Percentiles rank a stretch among this genome's conserved stretches.
These are phyloP conservation scores for Silene vulgaris DNA, from an alignment of 179 eudicot species.

Conservation along the genomic window DNA sequence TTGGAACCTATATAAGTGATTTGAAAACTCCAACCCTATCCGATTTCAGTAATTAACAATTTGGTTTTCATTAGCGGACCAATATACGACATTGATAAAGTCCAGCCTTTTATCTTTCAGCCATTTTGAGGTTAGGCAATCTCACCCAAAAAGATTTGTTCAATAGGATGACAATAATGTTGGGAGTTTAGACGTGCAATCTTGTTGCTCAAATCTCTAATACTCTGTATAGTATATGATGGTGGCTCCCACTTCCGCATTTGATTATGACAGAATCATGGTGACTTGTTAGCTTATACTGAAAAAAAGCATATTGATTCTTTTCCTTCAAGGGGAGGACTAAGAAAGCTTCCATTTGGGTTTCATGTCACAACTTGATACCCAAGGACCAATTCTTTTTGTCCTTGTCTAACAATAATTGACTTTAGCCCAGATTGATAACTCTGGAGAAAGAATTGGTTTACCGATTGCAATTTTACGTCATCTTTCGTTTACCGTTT, in stretches of 20 bases:
- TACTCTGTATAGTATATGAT: constrained; percentile 1
- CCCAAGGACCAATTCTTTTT: constrained; percentile 23
- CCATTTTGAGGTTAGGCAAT: not conserved
- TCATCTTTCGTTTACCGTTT: not conserved
- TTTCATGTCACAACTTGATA: too few relatives aligned
- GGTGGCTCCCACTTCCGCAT: not conserved
- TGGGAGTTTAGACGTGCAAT: constrained; percentile 19
- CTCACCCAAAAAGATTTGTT: constrained; percentile 9
- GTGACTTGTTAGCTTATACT: not conserved
- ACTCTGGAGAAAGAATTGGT: not conserved
- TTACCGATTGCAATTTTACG: not conserved
- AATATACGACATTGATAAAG: too few relatives aligned
- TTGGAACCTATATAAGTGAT: not conserved
- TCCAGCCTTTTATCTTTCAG: not conserved
- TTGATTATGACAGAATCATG: constrained; percentile 15
- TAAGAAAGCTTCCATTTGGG: constrained; percentile 1
- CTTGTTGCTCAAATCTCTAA: constrained; percentile 7
- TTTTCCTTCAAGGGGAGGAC: constrained; percentile 28
- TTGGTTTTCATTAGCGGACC: too few relatives aligned
- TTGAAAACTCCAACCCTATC: not conserved
- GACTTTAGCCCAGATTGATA: constrained; percentile 21
- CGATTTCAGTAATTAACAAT: too few relatives aligned
- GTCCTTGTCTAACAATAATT: constrained; percentile 24
- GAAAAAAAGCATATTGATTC: constrained; percentile 19
- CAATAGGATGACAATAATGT: constrained; percentile 10